Evolutionary conservation across 768 basidiomycete species (phyloP), one percentile per base, ranked within the genome.

Genomic region (Cystofilobasidium bisporidii): DNA sequence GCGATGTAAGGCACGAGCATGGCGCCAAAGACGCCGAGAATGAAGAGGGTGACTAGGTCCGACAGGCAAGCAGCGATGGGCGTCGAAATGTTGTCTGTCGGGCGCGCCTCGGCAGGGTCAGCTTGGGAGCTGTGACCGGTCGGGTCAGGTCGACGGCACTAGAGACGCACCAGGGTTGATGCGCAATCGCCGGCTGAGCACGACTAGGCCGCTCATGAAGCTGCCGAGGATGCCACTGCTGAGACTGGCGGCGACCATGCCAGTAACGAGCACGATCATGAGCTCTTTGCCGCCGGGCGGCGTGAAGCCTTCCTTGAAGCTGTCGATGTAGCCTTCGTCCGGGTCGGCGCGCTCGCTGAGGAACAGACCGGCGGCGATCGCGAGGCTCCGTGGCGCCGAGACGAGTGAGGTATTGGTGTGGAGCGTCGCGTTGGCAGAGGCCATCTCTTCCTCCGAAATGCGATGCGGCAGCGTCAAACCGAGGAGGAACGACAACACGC

Each of bases 21-120:
- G 10, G 73, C 20, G 3, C 76, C 77, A 24, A 80, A 69, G 20
- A 78, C 65, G n/a, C 87, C 89, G 32, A 98, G 79, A 64, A 97
- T 84, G 67, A 85, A 81, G 58, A 99, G 84, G 0, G 94, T 94
- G 60, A 98, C 81, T 40, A 99, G 81, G 73, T 98, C 96, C 6
- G 96, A 94, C 2, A 98, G 81, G 72, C 89, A 91, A 3, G 91
- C 84, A 0, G 96, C 96, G 12, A 98, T 81, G 0, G 96, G 92
- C 0, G 96, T 90, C 1, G 93, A 88, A 71, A 98, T 93, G 76
- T 99, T 99, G 75, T 96, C 92, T 91, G 73, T 36, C 10, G 18
- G 38, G 15, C 9, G 14, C 20, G 45, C 33, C 38, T 18, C 24
- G 56, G 15, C 26, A 12, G 20, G 32, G 28, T 26, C 43, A 56